Evolutionary conservation across 192 early-diverging fungal genomes (phyloP).

Genomic region (Lunasporangiospora selenospora): DNA sequence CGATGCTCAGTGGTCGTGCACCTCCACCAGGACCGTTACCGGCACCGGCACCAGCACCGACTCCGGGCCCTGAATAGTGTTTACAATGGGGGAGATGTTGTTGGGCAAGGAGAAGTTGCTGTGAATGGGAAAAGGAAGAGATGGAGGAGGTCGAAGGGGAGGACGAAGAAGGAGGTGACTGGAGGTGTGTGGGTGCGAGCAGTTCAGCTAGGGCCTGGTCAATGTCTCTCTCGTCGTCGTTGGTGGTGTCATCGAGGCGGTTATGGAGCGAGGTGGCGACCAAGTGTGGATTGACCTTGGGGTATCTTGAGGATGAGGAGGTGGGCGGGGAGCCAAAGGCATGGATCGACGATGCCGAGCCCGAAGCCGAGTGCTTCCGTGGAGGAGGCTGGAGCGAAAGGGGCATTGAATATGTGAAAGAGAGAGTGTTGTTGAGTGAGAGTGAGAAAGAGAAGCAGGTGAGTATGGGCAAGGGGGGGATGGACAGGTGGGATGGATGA

Average conservation of each 20-base stretch:
- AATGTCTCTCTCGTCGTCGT: conserved; percentile 24
- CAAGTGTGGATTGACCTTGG: conserved; percentile 33
- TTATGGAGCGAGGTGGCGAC: conserved; percentile 5
- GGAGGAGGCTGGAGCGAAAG: conserved; percentile 38
- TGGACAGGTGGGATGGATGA: not conserved
- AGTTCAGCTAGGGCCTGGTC: conserved; percentile 32
- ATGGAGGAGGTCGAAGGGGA: not conserved
- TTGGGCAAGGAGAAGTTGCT: not conserved
- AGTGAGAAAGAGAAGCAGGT: not conserved
- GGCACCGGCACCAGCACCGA: not conserved
- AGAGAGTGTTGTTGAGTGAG: not conserved
- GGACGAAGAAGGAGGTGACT: not conserved
- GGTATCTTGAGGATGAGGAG: conserved; percentile 22
- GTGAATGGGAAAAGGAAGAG: too few relatives aligned
- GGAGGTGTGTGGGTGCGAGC: conserved; percentile 21
- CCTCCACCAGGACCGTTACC: not conserved
- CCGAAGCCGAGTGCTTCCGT: conserved; percentile 27
- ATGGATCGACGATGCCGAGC: too few relatives aligned
- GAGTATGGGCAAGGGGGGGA: too few relatives aligned
- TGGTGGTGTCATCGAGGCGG: not conserved
- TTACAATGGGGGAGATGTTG: conserved; percentile 8
- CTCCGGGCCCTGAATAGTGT: too few relatives aligned
- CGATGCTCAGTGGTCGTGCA: conserved; percentile 31
- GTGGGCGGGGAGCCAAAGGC: not conserved
- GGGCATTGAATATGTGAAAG: not conserved